phyloP scores from a whole-genome alignment of 345 rosid species.

The Viola odorata region DNA sequence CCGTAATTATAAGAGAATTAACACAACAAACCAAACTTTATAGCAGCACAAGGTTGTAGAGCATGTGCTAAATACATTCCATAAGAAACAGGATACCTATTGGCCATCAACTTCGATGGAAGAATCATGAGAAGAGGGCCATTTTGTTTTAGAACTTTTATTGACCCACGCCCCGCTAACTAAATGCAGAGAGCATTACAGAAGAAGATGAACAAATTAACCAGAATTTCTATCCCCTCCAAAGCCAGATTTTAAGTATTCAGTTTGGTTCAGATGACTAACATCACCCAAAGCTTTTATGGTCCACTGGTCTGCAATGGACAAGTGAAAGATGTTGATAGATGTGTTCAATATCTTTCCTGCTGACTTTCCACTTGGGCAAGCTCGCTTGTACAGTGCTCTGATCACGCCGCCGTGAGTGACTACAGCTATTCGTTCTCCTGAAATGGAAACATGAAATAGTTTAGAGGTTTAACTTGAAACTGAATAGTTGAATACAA shows the following conservation, averaged over 20 bases:
- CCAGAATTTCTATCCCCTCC: slow-evolving; percentile 73
- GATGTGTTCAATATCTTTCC: slow-evolving; percentile 66
- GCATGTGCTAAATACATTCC: neutral
- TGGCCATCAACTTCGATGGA: neutral
- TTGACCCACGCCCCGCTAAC: neutral
- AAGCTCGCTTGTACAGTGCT: slow-evolving; percentile 53
- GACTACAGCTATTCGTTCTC: slow-evolving; percentile 60
- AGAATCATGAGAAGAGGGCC: neutral
- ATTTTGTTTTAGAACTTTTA: neutral
- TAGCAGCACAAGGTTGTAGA: too few relatives aligned
- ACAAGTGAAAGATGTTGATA: slow-evolving; percentile 51
- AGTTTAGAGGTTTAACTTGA: slow-evolving; percentile 1
- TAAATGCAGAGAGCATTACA: neutral
- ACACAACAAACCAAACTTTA: too few relatives aligned
- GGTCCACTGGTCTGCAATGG: slow-evolving; percentile 44
- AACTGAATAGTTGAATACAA: neutral
- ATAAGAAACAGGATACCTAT: neutral
- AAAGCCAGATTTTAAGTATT: slow-evolving; percentile 50
- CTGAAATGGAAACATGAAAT: slow-evolving; percentile 25
- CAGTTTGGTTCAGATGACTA: slow-evolving; percentile 47
- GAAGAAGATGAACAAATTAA: slow-evolving; percentile 17
- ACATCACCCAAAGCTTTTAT: slow-evolving; percentile 54
- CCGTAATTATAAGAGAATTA: too few relatives aligned
- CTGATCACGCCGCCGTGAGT: slow-evolving; percentile 76
- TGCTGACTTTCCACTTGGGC: slow-evolving; percentile 38